Conservation (phyloP, 2,329 filamentous ascomycete species). For the Penicillium freii region DNA sequence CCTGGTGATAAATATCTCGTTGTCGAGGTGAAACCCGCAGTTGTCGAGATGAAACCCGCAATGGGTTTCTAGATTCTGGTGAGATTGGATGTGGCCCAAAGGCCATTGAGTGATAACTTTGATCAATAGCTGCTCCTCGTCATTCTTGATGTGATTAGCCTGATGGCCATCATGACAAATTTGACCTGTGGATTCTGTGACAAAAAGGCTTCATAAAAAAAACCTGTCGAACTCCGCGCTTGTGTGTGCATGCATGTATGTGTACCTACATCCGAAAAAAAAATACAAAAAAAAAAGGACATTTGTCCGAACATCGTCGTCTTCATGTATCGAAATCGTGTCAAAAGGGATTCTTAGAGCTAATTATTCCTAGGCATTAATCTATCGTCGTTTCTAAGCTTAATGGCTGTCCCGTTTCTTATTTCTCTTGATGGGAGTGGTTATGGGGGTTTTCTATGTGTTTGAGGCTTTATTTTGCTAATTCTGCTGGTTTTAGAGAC, state of each 20-base stretch:
- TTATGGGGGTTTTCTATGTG: background rate
- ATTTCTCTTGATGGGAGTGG: rapidly evolving
- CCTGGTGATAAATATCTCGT: background rate
- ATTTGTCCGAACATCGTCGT: background rate
- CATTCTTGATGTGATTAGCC: background rate
- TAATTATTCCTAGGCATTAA: too few species aligned
- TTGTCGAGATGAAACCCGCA: background rate
- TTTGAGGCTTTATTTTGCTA: background rate
- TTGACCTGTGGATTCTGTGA: background rate
- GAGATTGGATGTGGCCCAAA: background rate
- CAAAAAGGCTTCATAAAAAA: background rate
- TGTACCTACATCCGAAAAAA: background rate
- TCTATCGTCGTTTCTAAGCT: background rate
- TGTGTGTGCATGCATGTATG: background rate
- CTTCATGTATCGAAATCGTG: background rate
- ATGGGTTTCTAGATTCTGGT: background rate
- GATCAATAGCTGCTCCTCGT: too few species aligned
- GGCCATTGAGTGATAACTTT: background rate
- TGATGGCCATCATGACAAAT: background rate
- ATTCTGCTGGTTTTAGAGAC: background rate
- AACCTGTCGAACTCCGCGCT: background rate
- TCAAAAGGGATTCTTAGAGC: background rate
- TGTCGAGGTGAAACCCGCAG: background rate
- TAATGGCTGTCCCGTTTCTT: too few species aligned
- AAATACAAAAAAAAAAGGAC: background rate